Evolutionary conservation across 2,329 filamentous ascomycete genomes (phyloP).

Genomic region (Blastomyces parvus): DNA sequence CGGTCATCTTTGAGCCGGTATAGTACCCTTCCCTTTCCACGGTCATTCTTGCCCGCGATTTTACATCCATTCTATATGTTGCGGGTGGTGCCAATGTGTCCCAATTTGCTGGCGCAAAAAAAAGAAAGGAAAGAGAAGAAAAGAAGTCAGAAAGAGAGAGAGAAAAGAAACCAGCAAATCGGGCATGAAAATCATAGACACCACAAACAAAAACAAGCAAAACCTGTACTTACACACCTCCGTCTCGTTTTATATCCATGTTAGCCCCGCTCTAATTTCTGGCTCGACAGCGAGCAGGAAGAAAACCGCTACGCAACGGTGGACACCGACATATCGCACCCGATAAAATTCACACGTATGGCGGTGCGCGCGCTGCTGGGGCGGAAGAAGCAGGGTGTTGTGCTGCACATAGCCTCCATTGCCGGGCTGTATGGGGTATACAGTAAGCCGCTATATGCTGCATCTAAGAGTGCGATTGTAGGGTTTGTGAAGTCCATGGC

Average conservation of each 20-base stretch:
- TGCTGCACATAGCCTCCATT: constrained; percentile 26
- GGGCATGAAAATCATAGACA: background rate
- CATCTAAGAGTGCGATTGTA: constrained; percentile 33
- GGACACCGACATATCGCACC: constrained; percentile 31
- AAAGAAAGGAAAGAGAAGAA: background rate
- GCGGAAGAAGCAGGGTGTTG: constrained; percentile 29
- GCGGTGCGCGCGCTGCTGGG: constrained; percentile 21
- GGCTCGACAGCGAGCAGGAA: constrained; percentile 28
- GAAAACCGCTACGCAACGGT: constrained; percentile 22
- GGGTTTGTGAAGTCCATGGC: constrained; percentile 32
- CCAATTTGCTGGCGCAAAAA: background rate
- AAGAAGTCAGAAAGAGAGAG: no score
- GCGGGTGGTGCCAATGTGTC: no score
- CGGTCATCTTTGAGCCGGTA: constrained; percentile 33
- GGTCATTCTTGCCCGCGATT: background rate
- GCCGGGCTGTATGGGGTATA: constrained; percentile 24
- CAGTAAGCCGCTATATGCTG: constrained; percentile 27
- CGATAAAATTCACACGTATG: constrained; percentile 31
- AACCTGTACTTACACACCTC: background rate
- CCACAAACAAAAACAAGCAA: background rate
- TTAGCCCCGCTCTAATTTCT: constrained; percentile 26
- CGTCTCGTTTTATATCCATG: background rate
- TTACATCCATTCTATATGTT: background rate
- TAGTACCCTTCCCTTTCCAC: constrained; percentile 3
- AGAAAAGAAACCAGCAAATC: no score